Conservation (phyloP, 2,329 filamentous ascomycete genomes). For the Zasmidium cellare region DNA sequence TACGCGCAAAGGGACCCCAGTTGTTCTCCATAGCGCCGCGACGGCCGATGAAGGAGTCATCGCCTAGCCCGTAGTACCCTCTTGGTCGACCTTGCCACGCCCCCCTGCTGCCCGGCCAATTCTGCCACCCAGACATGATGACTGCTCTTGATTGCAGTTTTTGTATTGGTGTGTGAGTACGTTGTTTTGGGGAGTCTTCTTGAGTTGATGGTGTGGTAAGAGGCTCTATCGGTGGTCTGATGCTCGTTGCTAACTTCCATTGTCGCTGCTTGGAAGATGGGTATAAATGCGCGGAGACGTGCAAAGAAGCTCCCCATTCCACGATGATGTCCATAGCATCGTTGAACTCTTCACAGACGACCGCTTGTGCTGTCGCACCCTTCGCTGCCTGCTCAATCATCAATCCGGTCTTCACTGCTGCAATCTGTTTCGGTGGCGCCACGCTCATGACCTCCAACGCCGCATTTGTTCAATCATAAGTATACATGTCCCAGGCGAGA, state of each 20-base stretch:
- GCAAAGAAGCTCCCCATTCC: background rate
- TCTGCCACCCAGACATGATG: background rate
- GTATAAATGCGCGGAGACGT: background rate
- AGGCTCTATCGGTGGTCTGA: background rate
- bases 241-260: background rate
- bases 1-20: background rate
- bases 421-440: no score
- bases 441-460: no score
- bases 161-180: no score
- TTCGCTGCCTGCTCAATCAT: background rate
- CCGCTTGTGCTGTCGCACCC: background rate
- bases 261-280: background rate
- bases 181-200: background rate
- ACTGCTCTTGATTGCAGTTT: no score
- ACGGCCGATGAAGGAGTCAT: background rate
- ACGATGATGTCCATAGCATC: background rate
- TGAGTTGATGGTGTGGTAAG: background rate
- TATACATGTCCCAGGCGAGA: no score
- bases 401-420: background rate
- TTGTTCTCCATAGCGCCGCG: background rate
- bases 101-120: background rate
- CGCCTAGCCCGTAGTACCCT: background rate
- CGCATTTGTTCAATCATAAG: no score
- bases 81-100: background rate
- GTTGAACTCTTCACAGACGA: background rate